A percentile compares a stretch with the other conserved stretches of the same genome.
phyloP scores from a whole-genome alignment of 805 yeast genomes.

The Priceomyces melissophilus region DNA sequence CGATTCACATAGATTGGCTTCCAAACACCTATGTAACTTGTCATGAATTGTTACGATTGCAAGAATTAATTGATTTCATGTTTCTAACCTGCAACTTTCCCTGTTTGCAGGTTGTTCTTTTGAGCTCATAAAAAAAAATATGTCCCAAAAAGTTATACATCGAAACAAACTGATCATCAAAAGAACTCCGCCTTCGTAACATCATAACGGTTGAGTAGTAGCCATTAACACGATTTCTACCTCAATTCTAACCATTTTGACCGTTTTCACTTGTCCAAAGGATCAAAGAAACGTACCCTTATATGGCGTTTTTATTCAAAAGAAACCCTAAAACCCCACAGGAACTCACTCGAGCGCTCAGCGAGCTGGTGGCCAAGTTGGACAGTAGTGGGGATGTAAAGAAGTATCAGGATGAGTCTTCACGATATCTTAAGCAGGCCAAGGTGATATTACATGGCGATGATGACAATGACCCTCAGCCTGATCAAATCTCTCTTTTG shows the following conservation, averaged over 20 bases:
- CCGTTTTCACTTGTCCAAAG: too few relatives aligned
- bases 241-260: too few relatives aligned
- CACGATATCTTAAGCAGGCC: conserved; percentile 61
- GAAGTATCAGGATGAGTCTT: conserved; percentile 69
- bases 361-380: conserved; percentile 67
- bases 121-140: too few relatives aligned
- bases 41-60: conserved; percentile 7
- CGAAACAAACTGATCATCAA: too few relatives aligned
- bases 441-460: conserved; percentile 68
- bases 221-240: too few relatives aligned
- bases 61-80: too few relatives aligned
- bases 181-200: too few relatives aligned
- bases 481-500: conserved; percentile 70
- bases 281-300: too few relatives aligned
- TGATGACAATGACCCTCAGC: conserved; percentile 58
- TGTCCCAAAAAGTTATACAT: too few relatives aligned
- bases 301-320: conserved; percentile 87
- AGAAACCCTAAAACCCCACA: conserved; percentile 87
- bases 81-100: too few relatives aligned
- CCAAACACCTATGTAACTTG: conserved; percentile 26
- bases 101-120: too few relatives aligned
- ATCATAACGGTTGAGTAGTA: too few relatives aligned
- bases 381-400: conserved; percentile 36
- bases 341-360: conserved; percentile 72
- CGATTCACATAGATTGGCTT: conserved; percentile 33